Conservation (phyloP, 495 filamentous ascomycete genomes). For the Penicillium daleae region DNA sequence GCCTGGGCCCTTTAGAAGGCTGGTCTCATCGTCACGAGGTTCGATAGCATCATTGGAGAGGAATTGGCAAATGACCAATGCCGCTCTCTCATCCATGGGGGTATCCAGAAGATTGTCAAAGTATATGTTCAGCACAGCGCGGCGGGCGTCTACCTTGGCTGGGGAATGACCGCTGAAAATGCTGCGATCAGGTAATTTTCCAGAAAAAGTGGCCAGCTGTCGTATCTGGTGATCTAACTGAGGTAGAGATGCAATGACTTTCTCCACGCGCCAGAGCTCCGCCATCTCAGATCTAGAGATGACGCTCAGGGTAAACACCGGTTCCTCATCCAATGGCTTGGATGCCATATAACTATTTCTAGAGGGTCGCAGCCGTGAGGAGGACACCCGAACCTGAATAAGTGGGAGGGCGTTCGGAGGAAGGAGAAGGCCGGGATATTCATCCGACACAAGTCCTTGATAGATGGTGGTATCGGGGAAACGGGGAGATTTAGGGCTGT, state of each 20-base stretch:
- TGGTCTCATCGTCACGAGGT: slow-evolving; percentile 67
- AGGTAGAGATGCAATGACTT: slow-evolving; percentile 79
- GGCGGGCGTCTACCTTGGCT: slow-evolving; percentile 87
- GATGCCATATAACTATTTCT: slow-evolving; percentile 77
- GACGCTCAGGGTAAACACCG: slow-evolving; percentile 89
- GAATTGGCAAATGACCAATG: slow-evolving; percentile 84
- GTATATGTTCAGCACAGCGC: slow-evolving; percentile 80
- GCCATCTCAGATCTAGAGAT: slow-evolving; percentile 74
- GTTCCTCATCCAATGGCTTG: slow-evolving; percentile 75
- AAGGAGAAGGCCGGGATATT: slow-evolving; percentile 80
- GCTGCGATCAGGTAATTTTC: slow-evolving; percentile 77
- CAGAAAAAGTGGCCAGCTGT: slow-evolving; percentile 65
- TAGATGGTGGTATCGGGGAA: slow-evolving; percentile 48
- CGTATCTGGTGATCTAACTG: slow-evolving; percentile 81
- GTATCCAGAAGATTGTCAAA: slow-evolving; percentile 83
- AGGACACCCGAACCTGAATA: slow-evolving; percentile 82
- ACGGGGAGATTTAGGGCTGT: slow-evolving; percentile 36
- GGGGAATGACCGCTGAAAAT: slow-evolving; percentile 94
- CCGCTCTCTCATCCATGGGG: slow-evolving; percentile 75
- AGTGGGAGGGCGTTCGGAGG: slow-evolving; percentile 91
- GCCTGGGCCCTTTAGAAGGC: slow-evolving; percentile 49
- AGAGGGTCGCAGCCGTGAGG: slow-evolving; percentile 91
- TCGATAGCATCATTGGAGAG: slow-evolving; percentile 85
- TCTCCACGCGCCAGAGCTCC: slow-evolving; percentile 93
- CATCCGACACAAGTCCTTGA: slow-evolving; percentile 74